Percentiles rank a stretch among this genome's conserved stretches.
These are phyloP conservation scores for Pilasporangium apinafurcum DNA, from an alignment of 352 stramenopile genomes.

Conservation along the genomic window DNA sequence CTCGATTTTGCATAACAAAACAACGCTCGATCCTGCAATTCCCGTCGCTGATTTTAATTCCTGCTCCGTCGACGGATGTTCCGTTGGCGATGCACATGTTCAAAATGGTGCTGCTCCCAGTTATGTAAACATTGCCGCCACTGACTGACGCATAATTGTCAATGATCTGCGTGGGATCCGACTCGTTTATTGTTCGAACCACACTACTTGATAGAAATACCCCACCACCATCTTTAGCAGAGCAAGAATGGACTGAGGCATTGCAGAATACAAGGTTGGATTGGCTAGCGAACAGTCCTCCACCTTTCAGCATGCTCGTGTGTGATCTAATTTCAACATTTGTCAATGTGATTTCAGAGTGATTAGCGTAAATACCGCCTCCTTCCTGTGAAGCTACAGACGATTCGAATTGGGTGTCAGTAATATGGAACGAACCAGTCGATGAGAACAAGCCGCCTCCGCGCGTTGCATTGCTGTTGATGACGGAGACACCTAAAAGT, in stretches of 20 bases:
- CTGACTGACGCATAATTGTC: conserved; percentile 4
- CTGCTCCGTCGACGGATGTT: conserved; percentile 9
- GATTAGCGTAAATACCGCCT: conserved; percentile 17
- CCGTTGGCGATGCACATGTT: conserved; percentile 1
- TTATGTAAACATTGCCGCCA: conserved; percentile 9
- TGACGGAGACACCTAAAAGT: conserved; percentile 3
- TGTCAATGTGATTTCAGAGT: conserved; percentile 1
- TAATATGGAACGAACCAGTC: neutral
- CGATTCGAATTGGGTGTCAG: neutral
- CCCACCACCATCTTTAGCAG: conserved; percentile 24
- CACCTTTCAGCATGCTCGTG: conserved; percentile 12
- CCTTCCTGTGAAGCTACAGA: conserved; percentile 11
- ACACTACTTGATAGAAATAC: conserved; percentile 16
- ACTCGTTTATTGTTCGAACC: neutral
- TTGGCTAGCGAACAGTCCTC: no score
- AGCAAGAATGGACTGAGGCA: conserved; percentile 8
- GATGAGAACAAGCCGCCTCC: conserved; percentile 3
- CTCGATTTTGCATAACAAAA: neutral
- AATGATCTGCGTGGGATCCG: neutral
- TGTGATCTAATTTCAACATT: conserved; percentile 2
- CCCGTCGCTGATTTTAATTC: conserved; percentile 1
- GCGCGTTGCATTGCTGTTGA: neutral
- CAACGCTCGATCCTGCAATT: neutral
- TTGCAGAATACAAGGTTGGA: no score
- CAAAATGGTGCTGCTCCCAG: neutral